Evolutionary conservation across 2,329 filamentous ascomycete genomes (phyloP), one percentile per base, ranked within the genome.

Genomic region (Aspergillus sergii): DNA sequence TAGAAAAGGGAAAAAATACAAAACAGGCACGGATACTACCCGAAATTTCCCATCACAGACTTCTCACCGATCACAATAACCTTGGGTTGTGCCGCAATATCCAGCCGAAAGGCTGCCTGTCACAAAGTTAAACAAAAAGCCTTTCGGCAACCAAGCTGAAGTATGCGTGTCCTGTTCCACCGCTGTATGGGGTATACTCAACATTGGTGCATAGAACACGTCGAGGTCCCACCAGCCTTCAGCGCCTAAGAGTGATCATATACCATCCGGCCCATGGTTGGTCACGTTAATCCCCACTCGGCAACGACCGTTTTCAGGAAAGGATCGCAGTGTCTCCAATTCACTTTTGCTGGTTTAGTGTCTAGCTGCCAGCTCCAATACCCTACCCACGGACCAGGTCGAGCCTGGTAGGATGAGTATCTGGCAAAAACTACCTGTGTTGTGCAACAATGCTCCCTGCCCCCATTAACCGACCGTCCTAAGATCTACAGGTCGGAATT

Each of bases 251-350:
- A 28, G 23, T 41, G 39, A 58, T 36, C 30, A 34, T 36, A 45
- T 23, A 48, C 30, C 34, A 30, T n/a, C 26, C 41, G 10, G 36
- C 41, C 56, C 56, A 58, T 14, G 26, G 56, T 58, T 45, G 50
- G 36, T 30, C 41, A 51, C 26, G 5, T 30, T 23, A 32, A 12
- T 21, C 53, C 7, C 53, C 59, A 55, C 51, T 43, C 39, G 41
- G n/a, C 43, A 57, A 43, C 21, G 48, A 26, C 59, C 36, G 53
- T 19, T 48, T 61, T 56, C 4, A 26, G 59, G 28, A 51, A 61
- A 41, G 21, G 59, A 61, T 57, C 59, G 28, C 41, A 55, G 39
- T 50, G 51, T 56, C 41, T 39, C 50, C 51, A 34, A 28, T 32
- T 14, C 21, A 21, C 43, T 32, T n/a, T 36, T 16, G 34, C 14